Conservation (phyloP, 306 rosid genomes). For the Acacia crassicarpa region DNA sequence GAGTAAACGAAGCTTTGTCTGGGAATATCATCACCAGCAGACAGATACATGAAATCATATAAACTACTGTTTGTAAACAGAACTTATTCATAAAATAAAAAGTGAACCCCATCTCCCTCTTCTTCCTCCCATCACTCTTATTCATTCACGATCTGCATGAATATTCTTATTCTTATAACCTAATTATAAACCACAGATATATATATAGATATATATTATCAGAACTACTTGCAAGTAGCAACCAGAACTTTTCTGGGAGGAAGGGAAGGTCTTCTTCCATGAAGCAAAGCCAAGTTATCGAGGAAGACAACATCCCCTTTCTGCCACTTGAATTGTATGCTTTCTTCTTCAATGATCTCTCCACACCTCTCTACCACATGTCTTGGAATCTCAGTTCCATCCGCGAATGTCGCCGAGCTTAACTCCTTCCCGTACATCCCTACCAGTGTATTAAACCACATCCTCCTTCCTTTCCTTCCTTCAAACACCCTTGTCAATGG, state of each 20-base stretch:
- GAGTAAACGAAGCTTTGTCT: too few species aligned
- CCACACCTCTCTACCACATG: slow-evolving; percentile 74
- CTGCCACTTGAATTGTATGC: slow-evolving; percentile 91
- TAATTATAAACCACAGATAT: too few species aligned
- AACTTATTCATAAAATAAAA: too few species aligned
- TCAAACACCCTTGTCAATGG: slow-evolving; percentile 67
- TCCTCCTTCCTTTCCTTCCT: slow-evolving; percentile 78
- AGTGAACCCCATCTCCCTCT: too few species aligned
- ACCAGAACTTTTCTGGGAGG: slow-evolving; percentile 81
- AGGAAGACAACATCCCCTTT: slow-evolving; percentile 86
- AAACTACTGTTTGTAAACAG: too few species aligned
- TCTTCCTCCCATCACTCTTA: too few species aligned
- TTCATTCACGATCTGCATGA: too few species aligned
- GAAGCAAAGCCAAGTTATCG: slow-evolving; percentile 88
- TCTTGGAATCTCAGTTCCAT: slow-evolving; percentile 72
- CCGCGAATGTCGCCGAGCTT: slow-evolving; percentile 78
- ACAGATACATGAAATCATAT: too few species aligned
- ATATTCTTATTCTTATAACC: too few species aligned
- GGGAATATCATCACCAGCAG: too few species aligned
- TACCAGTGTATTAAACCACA: slow-evolving; percentile 86
- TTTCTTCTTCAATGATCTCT: slow-evolving; percentile 87
- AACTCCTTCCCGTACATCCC: slow-evolving; percentile 82
- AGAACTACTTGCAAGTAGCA: slow-evolving; percentile 55
- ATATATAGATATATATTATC: too few species aligned
- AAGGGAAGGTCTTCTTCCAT: slow-evolving; percentile 91